Base-by-base conservation (phyloP, 768 basidiomycete genomes). In the Hebeloma cylindrosporum region DNA sequence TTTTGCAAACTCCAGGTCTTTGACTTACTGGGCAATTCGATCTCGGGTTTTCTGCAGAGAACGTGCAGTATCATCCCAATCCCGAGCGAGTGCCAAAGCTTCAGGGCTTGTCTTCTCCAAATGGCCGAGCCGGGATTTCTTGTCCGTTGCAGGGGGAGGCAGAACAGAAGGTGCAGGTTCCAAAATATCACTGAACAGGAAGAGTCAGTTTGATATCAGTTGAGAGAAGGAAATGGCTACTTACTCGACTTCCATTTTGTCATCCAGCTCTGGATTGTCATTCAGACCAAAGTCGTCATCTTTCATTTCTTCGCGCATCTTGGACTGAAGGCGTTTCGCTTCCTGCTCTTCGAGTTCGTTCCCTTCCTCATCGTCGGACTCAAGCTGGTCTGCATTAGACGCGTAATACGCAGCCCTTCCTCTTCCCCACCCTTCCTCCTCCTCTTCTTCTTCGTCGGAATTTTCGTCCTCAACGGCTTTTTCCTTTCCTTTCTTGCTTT, bases 271-370 rank as follows among this genome's bases (percentile, higher is more conserved):
- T 14, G 74, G 63, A 29, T 69, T 62, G 50, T 87, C 89, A 18
- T 74, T 78, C 31, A 97, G 68, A 8, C 93, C 93, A 58, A 90
- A 96, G 63, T 97, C 93, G 11, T 78, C 82, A 32, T 91, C 88
- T 7, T 54, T 66, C 73, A 95, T 74, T 8, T 65, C 75, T 52
- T 89, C 85, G 23, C 85, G 74, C 17, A 78, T 71, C 66, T 89
- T 93, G 27, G 68, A 63, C 62, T 95, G 94, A 33, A 95, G 65
- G 45, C 90, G 72, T 54, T 67, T 82, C 5, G 88, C 89, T 63
- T 97, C 93, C 60, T 86, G 82, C 61, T 91, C 90, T 58, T 97
- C 93, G 38, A 95, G 67, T 52, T 88, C 85, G 57, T 88, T 79
- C 25, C 82, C 88, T 63, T 95, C 93, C 56, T 95, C 93, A 51